Conservation (phyloP, 108 stramenopile species). For the Mediolabrus comicus region DNA sequence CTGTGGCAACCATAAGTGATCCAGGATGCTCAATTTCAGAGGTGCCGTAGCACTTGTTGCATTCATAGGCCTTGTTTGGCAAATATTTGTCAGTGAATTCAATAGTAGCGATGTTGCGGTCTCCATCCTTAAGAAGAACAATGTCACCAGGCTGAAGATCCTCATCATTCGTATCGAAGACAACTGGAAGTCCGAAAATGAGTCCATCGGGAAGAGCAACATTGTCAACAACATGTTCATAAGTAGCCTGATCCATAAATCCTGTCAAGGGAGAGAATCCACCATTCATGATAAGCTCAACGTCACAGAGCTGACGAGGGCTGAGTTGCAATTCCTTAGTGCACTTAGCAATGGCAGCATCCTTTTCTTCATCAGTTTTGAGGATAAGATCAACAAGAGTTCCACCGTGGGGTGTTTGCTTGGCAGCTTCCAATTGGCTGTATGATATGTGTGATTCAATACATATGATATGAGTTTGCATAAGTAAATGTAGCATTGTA, state of each 20-base stretch:
- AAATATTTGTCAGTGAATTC: constrained; percentile 93
- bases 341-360: constrained; percentile 89
- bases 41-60: constrained; percentile 96
- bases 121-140: constrained; percentile 94
- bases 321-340: constrained; percentile 81
- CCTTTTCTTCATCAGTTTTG: constrained; percentile 82
- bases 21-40: constrained; percentile 97
- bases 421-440: constrained; percentile 70
- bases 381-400: constrained; percentile 91
- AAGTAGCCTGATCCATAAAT: constrained; percentile 96
- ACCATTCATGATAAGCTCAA: constrained; percentile 97
- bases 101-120: constrained; percentile 90
- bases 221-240: constrained; percentile 90
- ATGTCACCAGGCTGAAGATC: constrained; percentile 87
- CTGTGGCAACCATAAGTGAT: constrained; percentile 96
- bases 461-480: neutral
- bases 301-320: constrained; percentile 96
- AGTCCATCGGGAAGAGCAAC: constrained; percentile 92
- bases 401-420: constrained; percentile 94
- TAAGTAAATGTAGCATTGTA: neutral
- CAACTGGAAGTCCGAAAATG: constrained; percentile 97
- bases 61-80: constrained; percentile 94
- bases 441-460: neutral
- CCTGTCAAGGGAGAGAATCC: constrained; percentile 97
- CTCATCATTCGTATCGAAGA: constrained; percentile 95